Percentiles rank a stretch among this genome's conserved stretches.
phyloP scores from a whole-genome alignment of 2,329 filamentous ascomycete species.

The Cyphellophora europaea region DNA sequence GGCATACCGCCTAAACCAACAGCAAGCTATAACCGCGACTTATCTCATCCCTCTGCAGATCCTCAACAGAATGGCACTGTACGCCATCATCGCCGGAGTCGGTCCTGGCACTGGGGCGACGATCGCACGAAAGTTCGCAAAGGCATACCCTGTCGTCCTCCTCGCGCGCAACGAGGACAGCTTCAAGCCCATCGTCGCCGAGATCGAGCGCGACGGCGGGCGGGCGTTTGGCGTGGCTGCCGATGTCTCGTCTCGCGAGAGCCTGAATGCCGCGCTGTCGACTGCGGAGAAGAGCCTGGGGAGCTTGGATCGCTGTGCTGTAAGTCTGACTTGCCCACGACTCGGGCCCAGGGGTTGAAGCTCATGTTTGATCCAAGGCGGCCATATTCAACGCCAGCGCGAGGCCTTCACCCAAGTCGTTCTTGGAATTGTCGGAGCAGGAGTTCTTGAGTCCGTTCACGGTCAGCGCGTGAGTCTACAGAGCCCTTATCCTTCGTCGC shows the following conservation, averaged over 20 bases:
- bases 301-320: slow-evolving; percentile 5
- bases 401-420: slow-evolving; percentile 19
- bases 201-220: slow-evolving; percentile 60
- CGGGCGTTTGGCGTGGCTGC: slow-evolving; percentile 61
- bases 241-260: slow-evolving; percentile 48
- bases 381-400: slow-evolving; percentile 46
- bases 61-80: no score
- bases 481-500: no score
- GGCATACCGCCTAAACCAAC: no score
- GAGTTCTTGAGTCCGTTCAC: slow-evolving; percentile 18
- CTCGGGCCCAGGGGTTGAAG: neutral
- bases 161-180: slow-evolving; percentile 62
- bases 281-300: slow-evolving; percentile 37
- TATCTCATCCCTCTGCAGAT: no score
- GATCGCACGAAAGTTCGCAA: slow-evolving; percentile 49
- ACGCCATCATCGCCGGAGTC: slow-evolving; percentile 35
- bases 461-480: slow-evolving; percentile 4
- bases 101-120: slow-evolving; percentile 29
- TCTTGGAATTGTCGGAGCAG: slow-evolving; percentile 18
- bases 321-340: slow-evolving; percentile 1
- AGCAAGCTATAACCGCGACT: no score
- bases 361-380: slow-evolving; percentile 24
- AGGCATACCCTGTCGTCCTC: slow-evolving; percentile 62
- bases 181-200: slow-evolving; percentile 56
- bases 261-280: slow-evolving; percentile 35